Evolutionary conservation across 495 filamentous ascomycete genomes (phyloP), one percentile per base, ranked within the genome.

Genomic region (Daldinia caldariorum): DNA sequence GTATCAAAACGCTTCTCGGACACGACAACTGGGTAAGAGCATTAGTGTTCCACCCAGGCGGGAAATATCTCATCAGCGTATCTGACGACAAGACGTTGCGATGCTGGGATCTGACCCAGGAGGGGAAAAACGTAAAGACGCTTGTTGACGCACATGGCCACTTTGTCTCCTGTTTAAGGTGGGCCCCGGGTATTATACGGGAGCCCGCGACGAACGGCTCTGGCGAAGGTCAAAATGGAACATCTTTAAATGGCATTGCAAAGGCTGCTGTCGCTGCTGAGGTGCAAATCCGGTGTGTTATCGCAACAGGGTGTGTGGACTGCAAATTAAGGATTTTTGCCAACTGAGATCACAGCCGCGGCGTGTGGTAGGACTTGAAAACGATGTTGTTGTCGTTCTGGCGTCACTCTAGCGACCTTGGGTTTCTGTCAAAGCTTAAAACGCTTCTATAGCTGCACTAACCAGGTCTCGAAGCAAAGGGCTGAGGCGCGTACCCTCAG

Each of bases 21-120:
- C 95, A 99, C 74, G 95, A 99, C 77, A 99, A 97, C 76, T 99
- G 95, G 95, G 90, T 99, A 0, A 88, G 93, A 9, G 91, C 84
- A 2, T 74, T 98, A 12, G 89, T 93, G 16, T 99, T 97, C 78
- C 95, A 99, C 70, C 95, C 95, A 0, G 94, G 93, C 3, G 95
- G 95, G 0, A 97, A 97, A 78, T 99, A 95, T 70, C 84, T 99
- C 1, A 79, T 99, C 16, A 92, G 89, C 35, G 91, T 90, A 4
- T 83, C 90, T 26, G 95, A 99, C 73, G 95, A 99, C 77, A 97
- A 97, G 79, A 94, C 93, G 12, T 82, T 99, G 37, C 84, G 94
- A 47, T 97, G 94, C 81, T 99, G 95, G 95, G 95, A 99, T 81
- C 82, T 99, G 8, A 84, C 86, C 13, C 95, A 99, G 73, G 94